A percentile compares a stretch with the other conserved stretches of the same genome.
phyloP scores from a whole-genome alignment of 345 rosid genomes.

The Eucalyptus guilfoylei region DNA sequence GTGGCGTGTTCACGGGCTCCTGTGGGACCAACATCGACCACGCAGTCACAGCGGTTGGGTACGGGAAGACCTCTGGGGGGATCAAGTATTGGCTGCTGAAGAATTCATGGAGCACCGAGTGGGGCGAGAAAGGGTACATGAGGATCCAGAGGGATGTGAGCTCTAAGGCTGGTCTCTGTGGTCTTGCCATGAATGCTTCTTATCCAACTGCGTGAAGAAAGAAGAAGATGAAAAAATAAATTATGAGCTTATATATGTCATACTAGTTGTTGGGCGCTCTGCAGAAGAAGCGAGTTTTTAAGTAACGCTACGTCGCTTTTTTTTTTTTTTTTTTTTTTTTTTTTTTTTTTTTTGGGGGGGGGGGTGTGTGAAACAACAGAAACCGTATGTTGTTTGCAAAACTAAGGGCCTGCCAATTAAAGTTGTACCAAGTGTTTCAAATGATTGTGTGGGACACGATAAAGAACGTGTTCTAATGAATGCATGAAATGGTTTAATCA shows the following conservation, averaged over 20 bases:
- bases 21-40: conserved; percentile 31
- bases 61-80: conserved; percentile 26
- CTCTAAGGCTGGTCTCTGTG: conserved; percentile 30
- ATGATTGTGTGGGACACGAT: background rate
- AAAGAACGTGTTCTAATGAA: background rate
- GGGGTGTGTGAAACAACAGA: background rate
- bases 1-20: conserved; percentile 24
- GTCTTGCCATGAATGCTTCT: conserved; percentile 17
- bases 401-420: background rate
- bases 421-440: background rate
- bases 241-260: background rate
- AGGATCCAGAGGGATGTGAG: conserved; percentile 24
- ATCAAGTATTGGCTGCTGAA: conserved; percentile 1
- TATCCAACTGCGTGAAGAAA: background rate
- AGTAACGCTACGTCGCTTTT: background rate
- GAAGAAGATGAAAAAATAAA: background rate
- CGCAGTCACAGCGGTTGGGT: conserved; percentile 45
- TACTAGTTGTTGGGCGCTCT: background rate
- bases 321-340: too few relatives aligned
- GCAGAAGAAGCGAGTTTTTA: background rate
- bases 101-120: background rate
- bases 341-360: too few relatives aligned
- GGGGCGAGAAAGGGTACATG: conserved; percentile 12
- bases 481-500: background rate
- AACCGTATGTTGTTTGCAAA: background rate